Conservation (phyloP, 2,329 filamentous ascomycete genomes). For the Daldinia eschscholtzii region DNA sequence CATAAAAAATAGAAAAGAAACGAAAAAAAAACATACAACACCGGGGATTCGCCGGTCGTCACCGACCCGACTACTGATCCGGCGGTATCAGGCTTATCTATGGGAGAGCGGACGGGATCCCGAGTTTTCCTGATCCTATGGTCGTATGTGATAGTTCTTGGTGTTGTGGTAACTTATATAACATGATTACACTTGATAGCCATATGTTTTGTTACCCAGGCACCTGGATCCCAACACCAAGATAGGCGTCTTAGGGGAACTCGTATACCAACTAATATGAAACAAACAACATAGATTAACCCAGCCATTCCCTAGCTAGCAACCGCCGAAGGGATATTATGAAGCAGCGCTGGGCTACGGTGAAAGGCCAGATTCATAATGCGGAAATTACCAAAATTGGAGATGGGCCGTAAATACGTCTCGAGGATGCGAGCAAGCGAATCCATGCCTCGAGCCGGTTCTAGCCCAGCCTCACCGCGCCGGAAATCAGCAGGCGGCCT, state of each 20-base stretch:
- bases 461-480: conserved; percentile 46
- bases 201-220: no score
- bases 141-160: background rate
- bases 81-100: no score
- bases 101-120: background rate
- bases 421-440: conserved; percentile 25
- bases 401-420: conserved; percentile 33
- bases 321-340: background rate
- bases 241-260: background rate
- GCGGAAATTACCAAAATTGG: conserved; percentile 46
- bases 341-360: conserved; percentile 7
- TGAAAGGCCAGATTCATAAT: conserved; percentile 50
- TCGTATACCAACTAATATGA: background rate
- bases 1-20: no score
- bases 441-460: conserved; percentile 37
- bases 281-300: no score
- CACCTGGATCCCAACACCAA: background rate
- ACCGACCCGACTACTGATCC: no score
- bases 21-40: no score
- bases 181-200: background rate
- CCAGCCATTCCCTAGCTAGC: background rate
- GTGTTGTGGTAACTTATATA: background rate
- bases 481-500: conserved; percentile 48
- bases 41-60: no score
- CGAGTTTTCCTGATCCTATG: conserved; percentile 4